Evolutionary conservation across 768 basidiomycete species (phyloP).

Genomic region (Tylopilus intermedius): DNA sequence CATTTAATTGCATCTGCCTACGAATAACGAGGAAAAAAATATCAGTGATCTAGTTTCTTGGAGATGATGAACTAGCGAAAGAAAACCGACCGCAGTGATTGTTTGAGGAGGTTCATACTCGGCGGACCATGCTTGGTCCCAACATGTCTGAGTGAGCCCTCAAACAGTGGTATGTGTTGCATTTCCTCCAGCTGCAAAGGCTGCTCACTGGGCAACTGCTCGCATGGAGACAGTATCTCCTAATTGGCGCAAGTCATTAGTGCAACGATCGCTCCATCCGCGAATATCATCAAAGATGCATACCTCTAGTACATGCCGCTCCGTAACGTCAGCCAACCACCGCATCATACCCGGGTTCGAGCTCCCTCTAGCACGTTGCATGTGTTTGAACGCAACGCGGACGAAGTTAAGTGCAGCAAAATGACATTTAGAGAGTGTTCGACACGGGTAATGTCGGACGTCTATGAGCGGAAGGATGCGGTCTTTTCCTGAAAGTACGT

Average conservation of each 20-base stretch:
- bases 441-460: conserved; percentile 43
- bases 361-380: conserved; percentile 3
- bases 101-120: conserved; percentile 33
- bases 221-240: conserved; percentile 51
- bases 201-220: conserved; percentile 39
- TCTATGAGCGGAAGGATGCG: conserved; percentile 42
- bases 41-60: background rate
- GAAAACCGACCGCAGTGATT: conserved; percentile 19
- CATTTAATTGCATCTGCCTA: conserved; percentile 24
- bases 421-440: conserved; percentile 45
- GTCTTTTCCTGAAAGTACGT: conserved; percentile 32
- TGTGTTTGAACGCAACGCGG: conserved; percentile 39
- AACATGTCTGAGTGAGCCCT: conserved; percentile 31
- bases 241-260: conserved; percentile 21
- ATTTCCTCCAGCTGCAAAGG: conserved; percentile 52
- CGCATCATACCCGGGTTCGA: background rate
- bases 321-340: conserved; percentile 13
- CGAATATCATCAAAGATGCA: background rate
- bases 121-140: conserved; percentile 36
- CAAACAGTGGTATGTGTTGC: conserved; percentile 43
- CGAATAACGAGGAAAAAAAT: background rate
- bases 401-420: conserved; percentile 62
- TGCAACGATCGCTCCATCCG: background rate
- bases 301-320: conserved; percentile 19
- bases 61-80: background rate